Conservation (phyloP, 331 rosid species). For the Pyracantha coccinea region DNA sequence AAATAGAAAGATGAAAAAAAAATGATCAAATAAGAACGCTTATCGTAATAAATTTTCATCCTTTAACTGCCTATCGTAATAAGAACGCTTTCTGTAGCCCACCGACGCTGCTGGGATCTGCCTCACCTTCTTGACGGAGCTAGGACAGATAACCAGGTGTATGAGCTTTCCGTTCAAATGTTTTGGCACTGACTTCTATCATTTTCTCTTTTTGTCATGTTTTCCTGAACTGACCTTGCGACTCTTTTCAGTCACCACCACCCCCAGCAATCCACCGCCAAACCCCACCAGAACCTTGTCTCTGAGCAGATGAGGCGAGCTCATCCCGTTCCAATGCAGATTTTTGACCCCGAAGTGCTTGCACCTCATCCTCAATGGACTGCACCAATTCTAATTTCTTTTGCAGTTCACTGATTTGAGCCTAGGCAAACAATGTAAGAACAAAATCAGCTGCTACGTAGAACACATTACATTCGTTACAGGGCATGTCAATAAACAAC, state of each 20-base stretch:
- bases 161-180: background rate
- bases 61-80: background rate
- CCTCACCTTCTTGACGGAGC: slow-evolving; percentile 7
- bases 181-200: background rate
- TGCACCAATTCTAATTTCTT: slow-evolving; percentile 65
- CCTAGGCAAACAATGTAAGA: slow-evolving; percentile 35
- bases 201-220: background rate
- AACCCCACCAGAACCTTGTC: slow-evolving; percentile 80
- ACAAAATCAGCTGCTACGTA: background rate
- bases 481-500: background rate
- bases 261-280: slow-evolving; percentile 78
- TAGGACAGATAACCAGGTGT: background rate
- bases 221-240: background rate
- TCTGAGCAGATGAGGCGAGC: slow-evolving; percentile 53
- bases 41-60: background rate
- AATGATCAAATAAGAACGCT: too few relatives aligned
- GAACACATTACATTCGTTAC: background rate
- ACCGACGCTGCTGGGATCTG: background rate
- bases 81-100: background rate
- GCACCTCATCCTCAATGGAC: slow-evolving; percentile 73
- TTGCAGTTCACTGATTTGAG: slow-evolving; percentile 79
- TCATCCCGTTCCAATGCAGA: slow-evolving; percentile 71
- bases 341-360: slow-evolving; percentile 70
- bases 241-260: background rate
- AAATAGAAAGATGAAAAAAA: background rate